A percentile compares a stretch with the other conserved stretches of the same genome.
These are phyloP conservation scores for Coemansia sp. DNA, from an alignment of 192 early-diverging fungal species.

Conservation along the genomic window DNA sequence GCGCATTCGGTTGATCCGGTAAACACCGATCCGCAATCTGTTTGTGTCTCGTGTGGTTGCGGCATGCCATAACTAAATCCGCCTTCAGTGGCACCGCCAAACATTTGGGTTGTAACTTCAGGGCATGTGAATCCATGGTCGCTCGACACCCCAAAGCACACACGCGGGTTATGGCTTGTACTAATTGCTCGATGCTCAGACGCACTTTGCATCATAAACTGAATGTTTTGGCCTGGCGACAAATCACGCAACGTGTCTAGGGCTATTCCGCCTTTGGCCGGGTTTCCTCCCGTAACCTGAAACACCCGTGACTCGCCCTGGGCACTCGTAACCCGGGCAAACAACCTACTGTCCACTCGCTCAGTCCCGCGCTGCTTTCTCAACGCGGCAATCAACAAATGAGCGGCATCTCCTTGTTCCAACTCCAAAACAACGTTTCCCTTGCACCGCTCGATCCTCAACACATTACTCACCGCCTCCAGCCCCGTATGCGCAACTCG, in stretches of 20 bases:
- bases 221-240: constrained; percentile 21
- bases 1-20: constrained; percentile 36
- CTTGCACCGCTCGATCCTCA: constrained; percentile 30
- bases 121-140: not conserved
- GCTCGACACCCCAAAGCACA: not conserved
- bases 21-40: constrained; percentile 14
- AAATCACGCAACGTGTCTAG: constrained; percentile 42
- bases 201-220: constrained; percentile 29
- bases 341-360: constrained; percentile 16
- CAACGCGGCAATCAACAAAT: constrained; percentile 27
- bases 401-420: constrained; percentile 23
- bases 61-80: constrained; percentile 36
- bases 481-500: constrained; percentile 4
- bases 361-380: constrained; percentile 11
- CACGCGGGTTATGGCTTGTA: not conserved
- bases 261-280: constrained; percentile 47
- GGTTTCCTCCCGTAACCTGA: constrained; percentile 49
- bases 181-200: not conserved
- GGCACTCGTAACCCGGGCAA: constrained; percentile 17
- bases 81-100: constrained; percentile 31
- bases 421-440: constrained; percentile 53
- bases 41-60: not conserved
- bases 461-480: constrained; percentile 22
- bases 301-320: constrained; percentile 14
- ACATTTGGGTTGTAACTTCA: not conserved